Evolutionary conservation across 495 filamentous ascomycete genomes (phyloP), one percentile per base, ranked within the genome.

Genomic region (Aspergillus affinis): DNA sequence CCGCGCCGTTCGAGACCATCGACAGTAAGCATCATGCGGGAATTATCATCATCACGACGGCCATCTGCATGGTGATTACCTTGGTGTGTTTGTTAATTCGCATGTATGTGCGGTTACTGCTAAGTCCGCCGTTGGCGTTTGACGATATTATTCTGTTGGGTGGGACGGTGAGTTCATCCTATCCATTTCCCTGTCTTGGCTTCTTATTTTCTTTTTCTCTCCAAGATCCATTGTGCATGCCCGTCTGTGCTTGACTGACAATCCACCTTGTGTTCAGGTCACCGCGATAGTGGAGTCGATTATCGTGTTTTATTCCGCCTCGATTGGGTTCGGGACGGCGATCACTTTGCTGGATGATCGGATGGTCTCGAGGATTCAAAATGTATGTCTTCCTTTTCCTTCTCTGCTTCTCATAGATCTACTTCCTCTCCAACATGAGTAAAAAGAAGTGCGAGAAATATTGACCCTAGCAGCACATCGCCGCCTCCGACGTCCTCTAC

Each of bases 11-110:
- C 47, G 54, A 66, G 48, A 60, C 59, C 19, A 50, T 66, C 45
- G 64, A 66, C 30, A 55, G 57, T 21, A 55, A 58, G 19, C 64
- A 76, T 53, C 71, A 74, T 61, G 59, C 62, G 32, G 73, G 68
- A 12, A 64, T 72, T 36, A 61, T 76, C 18, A 71, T 79, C 41
- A 79, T 81, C 29, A 68, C 62, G 8, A 70, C 74, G 20, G 72
- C 75, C 8, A 69, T 79, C 3, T 67, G 73, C 15, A 63, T 81
- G 26, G 68, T 74, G 23, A 77, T 79, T 27, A 61, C 75, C 17
- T 27, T 80, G 12, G 64, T 73, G 8, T 67, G 62, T 50, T 53
- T 75, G 47, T 30, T 68, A 10, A 73, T 76, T 48, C 66, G 73
- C 18, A 36, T 70, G 2, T 76, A 68, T 56, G 63, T 72, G 53